These are phyloP conservation scores for Colletotrichum costaricense DNA, from an alignment of 2,329 filamentous ascomycete genomes.

Conservation along the genomic window DNA sequence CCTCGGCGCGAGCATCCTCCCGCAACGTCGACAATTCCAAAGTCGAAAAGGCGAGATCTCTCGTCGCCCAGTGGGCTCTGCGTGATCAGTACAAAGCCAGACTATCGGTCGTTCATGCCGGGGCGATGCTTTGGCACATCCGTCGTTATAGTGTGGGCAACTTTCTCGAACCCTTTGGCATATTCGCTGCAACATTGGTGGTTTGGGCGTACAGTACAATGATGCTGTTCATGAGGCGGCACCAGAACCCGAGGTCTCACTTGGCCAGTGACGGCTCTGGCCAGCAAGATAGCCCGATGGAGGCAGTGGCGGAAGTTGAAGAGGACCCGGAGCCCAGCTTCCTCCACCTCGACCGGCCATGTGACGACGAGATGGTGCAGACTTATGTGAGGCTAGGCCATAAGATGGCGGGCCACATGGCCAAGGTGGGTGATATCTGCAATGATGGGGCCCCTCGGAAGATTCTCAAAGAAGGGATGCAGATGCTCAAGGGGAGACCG, in stretches of 20 bases:
- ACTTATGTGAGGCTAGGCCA: slow-evolving; percentile 61
- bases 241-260: not conserved
- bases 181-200: slow-evolving; percentile 51
- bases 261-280: slow-evolving; percentile 17
- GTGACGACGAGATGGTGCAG: slow-evolving; percentile 69
- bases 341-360: slow-evolving; percentile 65
- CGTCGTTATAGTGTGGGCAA: slow-evolving; percentile 53
- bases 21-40: not conserved
- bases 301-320: not conserved
- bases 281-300: not conserved
- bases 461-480: slow-evolving; percentile 38
- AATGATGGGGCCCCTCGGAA: slow-evolving; percentile 32
- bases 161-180: slow-evolving; percentile 52
- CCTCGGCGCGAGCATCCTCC: slow-evolving; percentile 29
- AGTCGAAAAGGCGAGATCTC: not conserved
- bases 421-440: slow-evolving; percentile 63
- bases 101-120: slow-evolving; percentile 56
- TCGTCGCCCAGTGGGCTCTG: slow-evolving; percentile 34
- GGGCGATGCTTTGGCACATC: slow-evolving; percentile 57
- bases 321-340: slow-evolving; percentile 47
- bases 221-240: slow-evolving; percentile 11
- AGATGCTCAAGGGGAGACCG: not conserved
- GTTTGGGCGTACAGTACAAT: slow-evolving; percentile 52
- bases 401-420: slow-evolving; percentile 61
- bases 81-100: slow-evolving; percentile 56